These are phyloP conservation scores for Russula dissimulans DNA, from an alignment of 768 basidiomycete genomes.

Conservation along the genomic window DNA sequence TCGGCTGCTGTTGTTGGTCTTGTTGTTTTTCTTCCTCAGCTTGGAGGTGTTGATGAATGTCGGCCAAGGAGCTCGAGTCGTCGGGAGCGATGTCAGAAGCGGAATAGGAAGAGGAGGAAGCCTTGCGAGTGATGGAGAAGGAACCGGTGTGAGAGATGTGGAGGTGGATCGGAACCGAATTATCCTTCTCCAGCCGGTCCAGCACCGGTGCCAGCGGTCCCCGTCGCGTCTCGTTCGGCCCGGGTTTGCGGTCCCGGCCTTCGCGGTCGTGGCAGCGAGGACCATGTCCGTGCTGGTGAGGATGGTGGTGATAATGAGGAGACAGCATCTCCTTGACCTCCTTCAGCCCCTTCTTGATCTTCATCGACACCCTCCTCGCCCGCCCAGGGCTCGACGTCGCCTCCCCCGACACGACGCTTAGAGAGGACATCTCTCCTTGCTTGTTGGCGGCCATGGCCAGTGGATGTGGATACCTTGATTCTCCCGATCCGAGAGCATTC, in stretches of 20 bases:
- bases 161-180: slow-evolving; percentile 23
- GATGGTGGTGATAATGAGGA: slow-evolving; percentile 8
- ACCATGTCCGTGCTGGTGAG: not conserved
- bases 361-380: slow-evolving; percentile 19
- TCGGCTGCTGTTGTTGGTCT: not conserved
- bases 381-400: slow-evolving; percentile 6
- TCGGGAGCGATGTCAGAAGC: not conserved
- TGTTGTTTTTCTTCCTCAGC: not conserved
- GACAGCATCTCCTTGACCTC: slow-evolving; percentile 18
- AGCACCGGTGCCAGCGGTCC: slow-evolving; percentile 13
- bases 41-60: not conserved
- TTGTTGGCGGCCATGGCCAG: not conserved
- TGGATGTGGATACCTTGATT: not conserved
- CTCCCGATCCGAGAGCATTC: not conserved
- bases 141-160: slow-evolving; percentile 28
- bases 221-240: slow-evolving; percentile 7
- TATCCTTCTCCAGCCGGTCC: slow-evolving; percentile 5
- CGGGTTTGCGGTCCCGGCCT: slow-evolving; percentile 3
- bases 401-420: not conserved
- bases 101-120: slow-evolving; percentile 23
- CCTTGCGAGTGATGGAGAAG: slow-evolving; percentile 36
- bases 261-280: not conserved
- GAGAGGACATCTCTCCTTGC: slow-evolving; percentile 2
- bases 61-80: slow-evolving; percentile 9
- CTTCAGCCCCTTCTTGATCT: slow-evolving; percentile 19